Evolutionary conservation across 2,329 filamentous ascomycete genomes (phyloP).

Genomic region (Arthrobotrys megalospora): DNA sequence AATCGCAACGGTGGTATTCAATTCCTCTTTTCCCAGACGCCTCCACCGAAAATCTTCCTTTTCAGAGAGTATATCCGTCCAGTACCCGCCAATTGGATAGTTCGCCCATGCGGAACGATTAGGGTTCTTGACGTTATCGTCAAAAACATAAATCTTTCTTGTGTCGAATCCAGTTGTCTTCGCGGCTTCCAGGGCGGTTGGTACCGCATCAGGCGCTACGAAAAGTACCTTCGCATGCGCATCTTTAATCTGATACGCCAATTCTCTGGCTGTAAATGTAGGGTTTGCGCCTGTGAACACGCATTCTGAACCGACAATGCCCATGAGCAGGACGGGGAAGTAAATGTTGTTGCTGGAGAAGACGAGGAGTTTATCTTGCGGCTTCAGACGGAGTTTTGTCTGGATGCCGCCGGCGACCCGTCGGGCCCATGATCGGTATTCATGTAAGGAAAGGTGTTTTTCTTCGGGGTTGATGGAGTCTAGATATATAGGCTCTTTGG

Average conservation of each 20-base stretch:
- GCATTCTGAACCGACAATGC: slow-evolving; percentile 82
- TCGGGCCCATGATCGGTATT: slow-evolving; percentile 80
- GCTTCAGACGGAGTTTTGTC: slow-evolving; percentile 68
- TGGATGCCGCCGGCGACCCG: slow-evolving; percentile 75
- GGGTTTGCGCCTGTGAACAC: slow-evolving; percentile 84
- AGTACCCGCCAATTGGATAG: slow-evolving; percentile 72
- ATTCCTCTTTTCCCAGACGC: slow-evolving; percentile 71
- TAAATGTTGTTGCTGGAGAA: slow-evolving; percentile 82
- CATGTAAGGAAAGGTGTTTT: slow-evolving; percentile 76
- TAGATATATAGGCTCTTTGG: slow-evolving; percentile 66
- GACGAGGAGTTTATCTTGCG: slow-evolving; percentile 80
- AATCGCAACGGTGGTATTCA: slow-evolving; percentile 75
- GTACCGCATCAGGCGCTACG: slow-evolving; percentile 75
- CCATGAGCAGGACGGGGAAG: slow-evolving; percentile 79
- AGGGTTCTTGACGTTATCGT: slow-evolving; percentile 67
- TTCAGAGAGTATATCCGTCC: slow-evolving; percentile 75
- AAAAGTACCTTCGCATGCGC: slow-evolving; percentile 77
- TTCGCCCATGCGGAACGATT: slow-evolving; percentile 65
- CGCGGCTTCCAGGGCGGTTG: slow-evolving; percentile 78
- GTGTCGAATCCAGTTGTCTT: slow-evolving; percentile 72
- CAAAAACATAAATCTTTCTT: slow-evolving; percentile 77
- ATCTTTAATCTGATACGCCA: slow-evolving; percentile 82
- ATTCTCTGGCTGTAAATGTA: slow-evolving; percentile 77
- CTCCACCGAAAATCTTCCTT: slow-evolving; percentile 77
- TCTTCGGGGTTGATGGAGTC: slow-evolving; percentile 78